Conservation (phyloP, 2,329 filamentous ascomycete genomes). For the Fusarium piperis region DNA sequence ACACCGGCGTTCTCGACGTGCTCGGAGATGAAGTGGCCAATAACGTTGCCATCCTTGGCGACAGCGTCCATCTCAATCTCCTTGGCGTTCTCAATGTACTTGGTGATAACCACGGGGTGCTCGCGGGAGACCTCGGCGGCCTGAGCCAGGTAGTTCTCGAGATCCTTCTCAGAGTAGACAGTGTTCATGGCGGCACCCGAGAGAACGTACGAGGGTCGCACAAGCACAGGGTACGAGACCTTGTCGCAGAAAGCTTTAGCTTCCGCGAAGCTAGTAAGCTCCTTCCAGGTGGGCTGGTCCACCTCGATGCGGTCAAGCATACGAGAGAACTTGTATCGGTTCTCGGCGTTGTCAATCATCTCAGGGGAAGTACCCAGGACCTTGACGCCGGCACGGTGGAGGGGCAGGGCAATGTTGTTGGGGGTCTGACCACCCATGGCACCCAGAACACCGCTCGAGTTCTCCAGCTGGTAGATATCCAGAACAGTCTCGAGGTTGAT, state of each 20-base stretch:
- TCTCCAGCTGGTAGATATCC: constrained; percentile 92
- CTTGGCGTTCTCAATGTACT: constrained; percentile 99
- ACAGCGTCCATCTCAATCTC: constrained; percentile 99
- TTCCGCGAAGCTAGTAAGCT: constrained; percentile 93
- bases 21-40: constrained; percentile 97
- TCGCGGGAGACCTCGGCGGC: constrained; percentile 93
- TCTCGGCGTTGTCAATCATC: constrained; percentile 98
- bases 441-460: constrained; percentile 84
- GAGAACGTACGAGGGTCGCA: constrained; percentile 94
- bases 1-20: constrained; percentile 99
- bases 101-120: constrained; percentile 97
- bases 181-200: constrained; percentile 99
- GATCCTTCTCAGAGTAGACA: constrained; percentile 93
- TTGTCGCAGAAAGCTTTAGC: constrained; percentile 86
- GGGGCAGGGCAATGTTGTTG: constrained; percentile 94
- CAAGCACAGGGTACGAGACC: constrained; percentile 92
- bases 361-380: constrained; percentile 95
- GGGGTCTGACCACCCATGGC: constrained; percentile 98
- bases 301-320: constrained; percentile 96
- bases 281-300: constrained; percentile 98
- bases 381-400: constrained; percentile 90
- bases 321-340: constrained; percentile 97
- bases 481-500: constrained; percentile 90
- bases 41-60: constrained; percentile 85
- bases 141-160: constrained; percentile 88